Conservation (phyloP, 73 alveolate species). For the Strombidium stylifer region DNA sequence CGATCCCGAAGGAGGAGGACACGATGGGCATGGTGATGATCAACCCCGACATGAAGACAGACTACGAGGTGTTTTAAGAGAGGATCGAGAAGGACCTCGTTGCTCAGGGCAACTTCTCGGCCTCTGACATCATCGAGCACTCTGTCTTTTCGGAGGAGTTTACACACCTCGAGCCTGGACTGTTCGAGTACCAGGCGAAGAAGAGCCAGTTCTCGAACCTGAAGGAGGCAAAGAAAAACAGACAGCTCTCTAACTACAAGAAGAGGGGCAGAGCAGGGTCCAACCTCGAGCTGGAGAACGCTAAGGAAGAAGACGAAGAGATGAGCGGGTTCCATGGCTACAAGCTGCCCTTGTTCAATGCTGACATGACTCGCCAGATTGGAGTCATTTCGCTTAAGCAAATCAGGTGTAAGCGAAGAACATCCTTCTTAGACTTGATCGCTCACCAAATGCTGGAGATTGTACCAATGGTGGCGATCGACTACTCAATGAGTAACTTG, state of each 20-base stretch:
- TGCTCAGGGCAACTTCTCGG: slow-evolving; percentile 30
- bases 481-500: slow-evolving; percentile 24
- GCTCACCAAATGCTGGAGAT: slow-evolving; percentile 17
- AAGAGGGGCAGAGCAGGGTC: too few relatives aligned
- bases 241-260: too few relatives aligned
- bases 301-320: slow-evolving; percentile 24
- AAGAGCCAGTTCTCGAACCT: too few relatives aligned
- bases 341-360: slow-evolving; percentile 22
- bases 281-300: too few relatives aligned
- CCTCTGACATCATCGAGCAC: slow-evolving; percentile 13
- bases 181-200: too few relatives aligned
- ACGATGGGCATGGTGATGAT: neutral
- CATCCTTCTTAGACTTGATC: slow-evolving; percentile 12
- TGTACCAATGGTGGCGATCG: slow-evolving; percentile 32
- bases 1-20: neutral
- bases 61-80: slow-evolving; percentile 5
- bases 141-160: slow-evolving; percentile 8
- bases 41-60: slow-evolving; percentile 1
- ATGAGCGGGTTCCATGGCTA: slow-evolving; percentile 14
- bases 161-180: neutral
- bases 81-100: slow-evolving; percentile 23
- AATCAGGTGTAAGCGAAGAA: slow-evolving; percentile 15
- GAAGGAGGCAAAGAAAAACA: too few relatives aligned
- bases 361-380: slow-evolving; percentile 3
- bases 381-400: slow-evolving; percentile 27